These are phyloP conservation scores for Elongisporangium anandrum DNA, from an alignment of 352 stramenopile genomes.

Conservation along the genomic window DNA sequence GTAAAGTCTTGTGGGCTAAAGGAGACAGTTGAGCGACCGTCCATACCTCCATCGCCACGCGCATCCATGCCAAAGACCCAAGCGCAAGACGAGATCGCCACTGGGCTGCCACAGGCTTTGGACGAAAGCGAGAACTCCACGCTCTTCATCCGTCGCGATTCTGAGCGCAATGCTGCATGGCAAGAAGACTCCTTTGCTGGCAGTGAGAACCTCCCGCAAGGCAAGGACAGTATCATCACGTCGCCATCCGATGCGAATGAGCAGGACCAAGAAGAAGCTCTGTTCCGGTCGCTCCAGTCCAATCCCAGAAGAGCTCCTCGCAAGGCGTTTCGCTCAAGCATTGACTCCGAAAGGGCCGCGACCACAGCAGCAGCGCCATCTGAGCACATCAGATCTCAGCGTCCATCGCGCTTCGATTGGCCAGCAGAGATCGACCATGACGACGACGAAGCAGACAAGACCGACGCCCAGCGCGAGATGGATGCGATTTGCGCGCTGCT, in stretches of 20 bases:
- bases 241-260: neutral
- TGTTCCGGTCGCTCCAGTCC: neutral
- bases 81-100: neutral
- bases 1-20: slow-evolving; percentile 23
- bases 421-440: neutral
- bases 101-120: neutral
- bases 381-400: neutral
- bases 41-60: neutral
- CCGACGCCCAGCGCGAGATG: slow-evolving; percentile 49
- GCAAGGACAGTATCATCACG: slow-evolving; percentile 2
- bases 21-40: slow-evolving; percentile 5
- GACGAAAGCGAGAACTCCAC: slow-evolving; percentile 9
- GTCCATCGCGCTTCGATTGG: neutral
- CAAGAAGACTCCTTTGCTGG: neutral
- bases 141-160: slow-evolving; percentile 18
- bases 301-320: neutral
- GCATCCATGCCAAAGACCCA: neutral
- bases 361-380: neutral
- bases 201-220: slow-evolving; percentile 1
- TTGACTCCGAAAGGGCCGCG: slow-evolving; percentile 11
- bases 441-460: slow-evolving; percentile 22
- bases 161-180: neutral
- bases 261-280: neutral
- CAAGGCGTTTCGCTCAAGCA: slow-evolving; percentile 3
- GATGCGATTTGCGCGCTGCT: slow-evolving; percentile 55